Base-by-base conservation (phyloP, 352 stramenopile species). In the Phytophthora chlamydospora region DNA sequence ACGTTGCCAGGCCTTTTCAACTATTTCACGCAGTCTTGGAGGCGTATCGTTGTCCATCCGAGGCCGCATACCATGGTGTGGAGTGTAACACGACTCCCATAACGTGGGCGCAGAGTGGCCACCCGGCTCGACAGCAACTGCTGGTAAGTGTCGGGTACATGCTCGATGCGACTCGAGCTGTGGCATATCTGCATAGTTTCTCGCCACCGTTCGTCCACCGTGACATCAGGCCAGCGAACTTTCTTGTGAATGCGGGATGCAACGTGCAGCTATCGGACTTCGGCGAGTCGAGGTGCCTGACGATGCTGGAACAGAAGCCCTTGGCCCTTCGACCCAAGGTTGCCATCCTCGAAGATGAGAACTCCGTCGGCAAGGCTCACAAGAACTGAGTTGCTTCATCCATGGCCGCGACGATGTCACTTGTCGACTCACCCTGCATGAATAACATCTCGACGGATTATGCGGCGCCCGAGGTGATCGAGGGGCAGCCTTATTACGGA, bases 381-480 rank as follows among this genome's bases (percentile, higher is more conserved):
- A 64, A 31, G 35, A 16, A 13, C 44, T 16, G 14, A 4, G 11
- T 65, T 29, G 31, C 29, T 19, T 73, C 58, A 13, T 51, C 58
- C 0, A 17, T 66, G 24, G 47, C 35, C 11, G 46, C 50, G 24
- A 62, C 46, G 8, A 6, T 53, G 21, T 66, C 55, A 14, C 21
- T 45, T 0, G 12, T 46, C 36, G 59, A 58, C 27, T 69, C 53
- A 4, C 51, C 53, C 1, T 63, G 52, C 4, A n/a, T 53, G 16
- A 44, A 61, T 14, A 66, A 43, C 1, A 76, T 72, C 13, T 80
- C 76, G 0, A 51, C 72, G 6, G 77, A 87, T 27, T 91, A 87
- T 61, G 76, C 85, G 59, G 83, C 83, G 1, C 80, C 80, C 3
- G 80, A 91, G 38, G 50, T 87, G 7, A 75, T 88, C 31, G 63